Conservation (phyloP, 805 yeast genomes). For the Isabelozyma gotoi region DNA sequence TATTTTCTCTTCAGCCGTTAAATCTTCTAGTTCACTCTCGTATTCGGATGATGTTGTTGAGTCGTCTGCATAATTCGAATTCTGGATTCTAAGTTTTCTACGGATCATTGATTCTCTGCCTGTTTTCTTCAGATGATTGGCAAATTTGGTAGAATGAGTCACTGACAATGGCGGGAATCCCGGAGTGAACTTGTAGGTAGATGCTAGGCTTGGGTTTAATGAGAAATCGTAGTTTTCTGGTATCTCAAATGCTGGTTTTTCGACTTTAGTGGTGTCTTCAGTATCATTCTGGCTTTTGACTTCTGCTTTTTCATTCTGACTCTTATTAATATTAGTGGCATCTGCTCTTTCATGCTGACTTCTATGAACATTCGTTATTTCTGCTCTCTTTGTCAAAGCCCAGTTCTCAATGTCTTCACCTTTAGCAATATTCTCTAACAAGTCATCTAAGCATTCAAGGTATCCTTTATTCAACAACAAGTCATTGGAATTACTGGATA, state of each 20-base stretch:
- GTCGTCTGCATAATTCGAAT: conserved; percentile 2
- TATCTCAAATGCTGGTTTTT: not conserved
- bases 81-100: conserved; percentile 4
- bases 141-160: conserved; percentile 24
- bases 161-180: conserved; percentile 41
- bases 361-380: conserved; percentile 21
- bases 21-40: conserved; percentile 14
- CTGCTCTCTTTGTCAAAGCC: conserved; percentile 49
- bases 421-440: conserved; percentile 39
- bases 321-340: conserved; percentile 10
- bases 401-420: conserved; percentile 53
- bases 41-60: conserved; percentile 15
- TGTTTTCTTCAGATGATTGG: conserved; percentile 9
- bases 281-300: not conserved
- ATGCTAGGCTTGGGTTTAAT: conserved; percentile 24
- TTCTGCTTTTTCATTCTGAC: not conserved
- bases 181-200: conserved; percentile 29
- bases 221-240: conserved; percentile 32
- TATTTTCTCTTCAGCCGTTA: not conserved
- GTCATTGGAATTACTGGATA: conserved; percentile 53
- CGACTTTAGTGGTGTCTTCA: not conserved
- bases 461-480: conserved; percentile 57
- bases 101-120: conserved; percentile 3
- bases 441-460: conserved; percentile 58
- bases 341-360: not conserved